phyloP scores from a whole-genome alignment of 192 early-diverging fungal species.

The Chytriomyces sp. region DNA sequence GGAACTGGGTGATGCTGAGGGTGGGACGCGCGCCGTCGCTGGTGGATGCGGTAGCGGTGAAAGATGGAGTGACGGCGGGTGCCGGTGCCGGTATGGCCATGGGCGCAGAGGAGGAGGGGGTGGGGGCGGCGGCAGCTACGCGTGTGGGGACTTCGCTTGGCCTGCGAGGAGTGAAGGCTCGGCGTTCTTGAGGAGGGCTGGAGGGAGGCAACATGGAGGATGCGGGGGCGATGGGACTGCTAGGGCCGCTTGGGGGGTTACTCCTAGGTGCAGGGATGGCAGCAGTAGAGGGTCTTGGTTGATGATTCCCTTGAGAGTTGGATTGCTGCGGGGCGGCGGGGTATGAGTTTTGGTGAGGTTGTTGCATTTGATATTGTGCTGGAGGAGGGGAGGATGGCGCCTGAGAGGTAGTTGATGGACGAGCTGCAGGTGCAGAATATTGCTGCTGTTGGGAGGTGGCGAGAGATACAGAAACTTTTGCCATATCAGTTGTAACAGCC shows the following conservation, averaged over 20 bases:
- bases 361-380: not conserved
- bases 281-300: not conserved
- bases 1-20: constrained; percentile 2
- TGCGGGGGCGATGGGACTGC: not conserved
- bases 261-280: not conserved
- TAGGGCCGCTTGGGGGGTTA: not conserved
- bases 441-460: not conserved
- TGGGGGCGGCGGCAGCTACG: too few species aligned
- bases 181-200: too few species aligned
- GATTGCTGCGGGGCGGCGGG: not conserved
- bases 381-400: not conserved
- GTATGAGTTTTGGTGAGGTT: not conserved
- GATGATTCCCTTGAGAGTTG: not conserved
- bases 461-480: not conserved
- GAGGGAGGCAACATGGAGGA: too few species aligned
- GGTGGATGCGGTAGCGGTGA: not conserved
- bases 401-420: not conserved
- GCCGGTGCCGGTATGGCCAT: not conserved
- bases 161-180: too few species aligned
- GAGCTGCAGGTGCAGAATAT: not conserved
- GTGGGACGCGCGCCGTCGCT: not conserved
- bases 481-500: not conserved
- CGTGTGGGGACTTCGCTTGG: too few species aligned
- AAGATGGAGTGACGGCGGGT: not conserved
- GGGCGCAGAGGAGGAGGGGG: not conserved